phyloP scores from a whole-genome alignment of 2,329 filamentous ascomycete genomes.

The Penicillium digitatum region DNA sequence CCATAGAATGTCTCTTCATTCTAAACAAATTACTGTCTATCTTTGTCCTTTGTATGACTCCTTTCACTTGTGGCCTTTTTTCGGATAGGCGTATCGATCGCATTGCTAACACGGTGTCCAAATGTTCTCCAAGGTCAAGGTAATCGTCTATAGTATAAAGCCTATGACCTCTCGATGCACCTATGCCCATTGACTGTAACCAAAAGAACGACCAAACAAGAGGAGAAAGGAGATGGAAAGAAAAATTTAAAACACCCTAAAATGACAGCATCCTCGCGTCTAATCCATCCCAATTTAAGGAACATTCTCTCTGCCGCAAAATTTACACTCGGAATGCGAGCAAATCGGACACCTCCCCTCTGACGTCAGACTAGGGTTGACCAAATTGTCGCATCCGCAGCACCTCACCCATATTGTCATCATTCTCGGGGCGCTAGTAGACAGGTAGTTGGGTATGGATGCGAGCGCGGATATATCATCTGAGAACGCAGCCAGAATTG shows the following conservation, averaged over 20 bases:
- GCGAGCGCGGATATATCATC: not conserved
- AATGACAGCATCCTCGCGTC: too few species aligned
- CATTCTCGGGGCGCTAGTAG: conserved; percentile 2
- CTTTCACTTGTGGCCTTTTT: not conserved
- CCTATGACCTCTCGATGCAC: not conserved
- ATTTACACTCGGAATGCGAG: not conserved
- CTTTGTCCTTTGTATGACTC: not conserved
- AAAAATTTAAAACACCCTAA: not conserved
- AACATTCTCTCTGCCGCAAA: not conserved
- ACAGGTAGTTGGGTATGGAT: not conserved
- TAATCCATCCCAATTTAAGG: not conserved
- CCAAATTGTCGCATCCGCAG: conserved; percentile 16
- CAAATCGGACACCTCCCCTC: not conserved
- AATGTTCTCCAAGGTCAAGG: not conserved
- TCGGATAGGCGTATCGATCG: not conserved
- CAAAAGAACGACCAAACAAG: not conserved
- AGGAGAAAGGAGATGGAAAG: not conserved
- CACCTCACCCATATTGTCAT: conserved; percentile 24
- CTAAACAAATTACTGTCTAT: not conserved
- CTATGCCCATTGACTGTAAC: not conserved
- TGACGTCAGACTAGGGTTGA: conserved; percentile 19
- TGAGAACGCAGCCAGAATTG: not conserved
- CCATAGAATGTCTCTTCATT: not conserved
- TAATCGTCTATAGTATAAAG: not conserved
- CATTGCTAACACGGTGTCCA: not conserved